Percentiles rank a stretch among this genome's conserved stretches.
Evolutionary conservation across 75 land plant species (phyloP).

Genomic region (Cunninghamia lanceolata): DNA sequence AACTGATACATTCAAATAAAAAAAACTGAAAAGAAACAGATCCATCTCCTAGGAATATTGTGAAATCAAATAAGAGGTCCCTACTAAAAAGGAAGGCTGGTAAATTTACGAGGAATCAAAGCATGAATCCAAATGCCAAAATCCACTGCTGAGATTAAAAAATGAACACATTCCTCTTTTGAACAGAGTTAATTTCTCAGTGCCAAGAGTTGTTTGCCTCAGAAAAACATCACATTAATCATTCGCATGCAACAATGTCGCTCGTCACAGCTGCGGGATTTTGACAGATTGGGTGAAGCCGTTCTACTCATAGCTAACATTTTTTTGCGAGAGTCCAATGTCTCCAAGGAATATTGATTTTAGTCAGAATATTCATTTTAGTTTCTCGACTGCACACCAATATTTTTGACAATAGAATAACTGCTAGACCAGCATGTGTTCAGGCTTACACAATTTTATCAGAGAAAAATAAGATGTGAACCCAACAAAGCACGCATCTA

Average conservation of each 20-base stretch:
- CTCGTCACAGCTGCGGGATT: not conserved
- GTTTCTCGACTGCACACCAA: not conserved
- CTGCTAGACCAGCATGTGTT: not conserved
- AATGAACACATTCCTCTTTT: not conserved
- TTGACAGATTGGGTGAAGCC: not conserved
- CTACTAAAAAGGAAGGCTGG: not conserved
- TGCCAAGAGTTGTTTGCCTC: not conserved
- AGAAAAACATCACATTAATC: not conserved
- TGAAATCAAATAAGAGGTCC: not conserved
- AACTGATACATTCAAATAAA: not conserved
- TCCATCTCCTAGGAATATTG: not conserved
- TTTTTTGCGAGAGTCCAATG: not conserved
- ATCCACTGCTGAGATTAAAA: not conserved
- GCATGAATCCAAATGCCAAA: not conserved
- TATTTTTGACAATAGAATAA: not conserved
- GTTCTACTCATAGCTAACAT: not conserved
- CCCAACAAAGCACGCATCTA: not conserved
- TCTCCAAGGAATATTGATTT: too few species aligned
- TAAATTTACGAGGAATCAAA: not conserved
- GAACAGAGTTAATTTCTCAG: not conserved
- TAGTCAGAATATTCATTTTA: not conserved
- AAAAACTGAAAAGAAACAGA: not conserved
- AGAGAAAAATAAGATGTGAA: constrained; percentile 1
- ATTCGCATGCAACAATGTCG: not conserved
- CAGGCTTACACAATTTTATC: not conserved